Percentiles rank a stretch among this genome's conserved stretches.
phyloP scores from a whole-genome alignment of 2,329 filamentous ascomycete genomes.

The Fusarium haematococcum region DNA sequence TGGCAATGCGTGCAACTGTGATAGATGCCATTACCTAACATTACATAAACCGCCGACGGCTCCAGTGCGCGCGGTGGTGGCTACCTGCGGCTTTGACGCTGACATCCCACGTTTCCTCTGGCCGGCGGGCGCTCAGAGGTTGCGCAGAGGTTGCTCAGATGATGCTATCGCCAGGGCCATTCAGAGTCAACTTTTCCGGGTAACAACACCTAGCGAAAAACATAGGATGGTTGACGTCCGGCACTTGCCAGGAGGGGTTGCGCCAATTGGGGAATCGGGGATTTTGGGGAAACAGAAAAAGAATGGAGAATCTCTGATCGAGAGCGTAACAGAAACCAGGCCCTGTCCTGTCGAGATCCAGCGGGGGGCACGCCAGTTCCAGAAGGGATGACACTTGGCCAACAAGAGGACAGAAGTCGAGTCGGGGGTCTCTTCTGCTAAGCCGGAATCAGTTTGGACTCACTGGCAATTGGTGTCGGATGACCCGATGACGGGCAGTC shows the following conservation, averaged over 20 bases:
- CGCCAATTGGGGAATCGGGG: conserved; percentile 32
- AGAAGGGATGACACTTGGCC: conserved; percentile 25
- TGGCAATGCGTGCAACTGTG: conserved; percentile 6
- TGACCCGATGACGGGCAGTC: conserved; percentile 36
- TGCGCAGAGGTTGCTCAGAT: not conserved
- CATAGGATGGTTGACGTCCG: conserved; percentile 40
- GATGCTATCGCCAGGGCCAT: not conserved
- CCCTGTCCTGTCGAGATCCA: conserved; percentile 26
- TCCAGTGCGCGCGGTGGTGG: conserved; percentile 16
- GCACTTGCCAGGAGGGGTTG: conserved; percentile 27
- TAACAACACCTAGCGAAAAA: conserved; percentile 42
- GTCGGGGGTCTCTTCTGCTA: conserved; percentile 10
- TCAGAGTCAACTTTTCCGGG: not conserved
- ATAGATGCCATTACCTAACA: conserved; percentile 42
- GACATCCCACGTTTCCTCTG: conserved; percentile 40
- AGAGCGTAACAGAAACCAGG: conserved; percentile 32
- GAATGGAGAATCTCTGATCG: conserved; percentile 18
- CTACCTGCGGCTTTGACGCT: conserved; percentile 37
- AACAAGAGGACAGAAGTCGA: conserved; percentile 23
- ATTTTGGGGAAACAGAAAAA: conserved; percentile 23
- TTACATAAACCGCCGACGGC: conserved; percentile 41
- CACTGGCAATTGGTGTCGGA: conserved; percentile 14
- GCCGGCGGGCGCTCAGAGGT: conserved; percentile 27
- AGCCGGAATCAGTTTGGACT: conserved; percentile 25
- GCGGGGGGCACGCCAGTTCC: conserved; percentile 19